Evolutionary conservation across 2,329 filamentous ascomycete species (phyloP), one percentile per base, ranked within the genome.

Genomic region (Penicillium freii): DNA sequence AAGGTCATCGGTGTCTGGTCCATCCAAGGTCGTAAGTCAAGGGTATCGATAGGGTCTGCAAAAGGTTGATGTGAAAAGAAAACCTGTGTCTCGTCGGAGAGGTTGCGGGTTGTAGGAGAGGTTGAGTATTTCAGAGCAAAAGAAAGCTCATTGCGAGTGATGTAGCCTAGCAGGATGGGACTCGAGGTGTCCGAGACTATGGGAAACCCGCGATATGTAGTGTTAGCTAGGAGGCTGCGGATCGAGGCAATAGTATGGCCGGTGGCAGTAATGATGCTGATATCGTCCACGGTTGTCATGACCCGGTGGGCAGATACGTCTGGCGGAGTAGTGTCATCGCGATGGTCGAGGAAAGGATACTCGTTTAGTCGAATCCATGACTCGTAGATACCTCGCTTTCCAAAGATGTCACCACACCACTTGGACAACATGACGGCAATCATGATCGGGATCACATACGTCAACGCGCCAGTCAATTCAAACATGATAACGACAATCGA

Each of bases 401-500:
- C 92, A 73, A 99, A 92, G 49, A 92, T 93, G 74, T 99, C 94
- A 69, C 92, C 94, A 27, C 96, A 91, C 94, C 94, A 99, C 78
- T 99, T 99, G 61, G 90, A 90, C 44, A 97, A 83, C 92, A 99
- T 96, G 70, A 99, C 94, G 43, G 92, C 92, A 62, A 99, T 90
- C 94, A 99, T 99, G 74, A 97, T 99, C 54, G 94, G 94, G 8
- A 99, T 85, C 48, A 99, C 93, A 71, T 97, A 97, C 0, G 92
- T 96, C 29, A 99, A 82, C 1, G 94, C 94, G 51, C 94, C 94
- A 0, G 94, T 99, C 55, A 99, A 87, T 78, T 99, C 94, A 70
- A 99, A 99, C 89, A 97, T 97, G 77, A 99, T 99, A 69, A 97
- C 94, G 5, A 99, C 93, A 64, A 99, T 97, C 13, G 92, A 97